Conservation (phyloP, 208 protist genomes). For the Balamuthia mandrillaris region DNA sequence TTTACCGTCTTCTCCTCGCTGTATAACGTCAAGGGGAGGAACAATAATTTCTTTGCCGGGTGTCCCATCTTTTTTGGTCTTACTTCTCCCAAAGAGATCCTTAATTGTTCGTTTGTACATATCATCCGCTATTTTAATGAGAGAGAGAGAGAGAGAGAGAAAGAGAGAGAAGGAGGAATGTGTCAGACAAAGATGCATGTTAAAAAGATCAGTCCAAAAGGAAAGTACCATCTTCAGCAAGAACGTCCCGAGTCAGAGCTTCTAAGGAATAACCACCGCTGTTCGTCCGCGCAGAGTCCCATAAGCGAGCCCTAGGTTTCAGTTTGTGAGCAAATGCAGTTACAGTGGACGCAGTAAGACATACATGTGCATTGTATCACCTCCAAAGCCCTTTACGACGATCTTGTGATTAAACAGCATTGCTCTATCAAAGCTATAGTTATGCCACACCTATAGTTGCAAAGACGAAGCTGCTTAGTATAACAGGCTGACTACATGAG, state of each 20-base stretch:
- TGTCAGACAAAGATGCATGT: neutral
- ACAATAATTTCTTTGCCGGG: conserved; percentile 50
- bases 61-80: conserved; percentile 59
- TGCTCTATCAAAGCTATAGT: conserved; percentile 74
- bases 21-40: conserved; percentile 48
- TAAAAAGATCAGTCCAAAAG: no score
- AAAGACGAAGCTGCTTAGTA: neutral
- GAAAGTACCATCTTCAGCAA: neutral
- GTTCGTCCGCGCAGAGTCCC: conserved; percentile 58
- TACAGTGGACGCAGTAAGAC: neutral
- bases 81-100: conserved; percentile 60
- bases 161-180: no score
- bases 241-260: conserved; percentile 52
- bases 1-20: no score
- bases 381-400: conserved; percentile 57
- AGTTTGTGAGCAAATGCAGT: neutral
- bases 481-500: neutral
- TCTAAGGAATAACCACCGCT: conserved; percentile 60
- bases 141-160: no score
- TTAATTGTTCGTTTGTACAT: no score
- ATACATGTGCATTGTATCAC: conserved; percentile 75
- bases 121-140: neutral
- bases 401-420: conserved; percentile 68
- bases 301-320: conserved; percentile 62
- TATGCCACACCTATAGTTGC: conserved; percentile 65